Conservation (phyloP, 768 basidiomycete genomes). For the Mycena vitilis region DNA sequence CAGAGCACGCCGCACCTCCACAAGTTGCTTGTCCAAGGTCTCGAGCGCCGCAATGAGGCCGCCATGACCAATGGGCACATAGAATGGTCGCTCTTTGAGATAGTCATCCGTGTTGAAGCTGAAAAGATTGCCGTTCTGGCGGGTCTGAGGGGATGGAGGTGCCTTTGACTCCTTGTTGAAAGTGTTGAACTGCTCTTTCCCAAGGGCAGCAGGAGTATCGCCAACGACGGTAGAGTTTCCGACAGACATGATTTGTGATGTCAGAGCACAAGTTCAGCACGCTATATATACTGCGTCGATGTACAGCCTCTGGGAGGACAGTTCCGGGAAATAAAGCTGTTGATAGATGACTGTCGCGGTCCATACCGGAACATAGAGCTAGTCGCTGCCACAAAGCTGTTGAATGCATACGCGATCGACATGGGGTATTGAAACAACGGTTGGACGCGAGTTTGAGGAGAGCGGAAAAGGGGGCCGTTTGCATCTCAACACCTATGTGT, state of each 20-base stretch:
- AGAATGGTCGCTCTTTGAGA: constrained; percentile 73
- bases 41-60: constrained; percentile 67
- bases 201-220: constrained; percentile 18
- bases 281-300: neutral
- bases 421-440: neutral
- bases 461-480: neutral
- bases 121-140: constrained; percentile 19
- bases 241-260: constrained; percentile 19
- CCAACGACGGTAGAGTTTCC: constrained; percentile 35
- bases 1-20: constrained; percentile 50
- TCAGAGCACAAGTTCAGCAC: neutral
- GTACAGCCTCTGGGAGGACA: constrained; percentile 10
- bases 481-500: neutral
- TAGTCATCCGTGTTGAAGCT: constrained; percentile 58
- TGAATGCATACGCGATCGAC: neutral
- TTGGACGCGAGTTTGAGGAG: neutral
- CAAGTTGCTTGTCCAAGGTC: constrained; percentile 74
- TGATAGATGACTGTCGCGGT: neutral
- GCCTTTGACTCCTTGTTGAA: constrained; percentile 17
- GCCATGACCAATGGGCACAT: constrained; percentile 63
- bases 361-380: neutral
- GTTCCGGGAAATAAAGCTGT: neutral
- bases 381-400: constrained; percentile 1
- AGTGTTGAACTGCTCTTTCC: constrained; percentile 29
- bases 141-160: neutral